These are phyloP conservation scores for Talaromyces sp. DNA, from an alignment of 2,329 filamentous ascomycete species.

Conservation along the genomic window DNA sequence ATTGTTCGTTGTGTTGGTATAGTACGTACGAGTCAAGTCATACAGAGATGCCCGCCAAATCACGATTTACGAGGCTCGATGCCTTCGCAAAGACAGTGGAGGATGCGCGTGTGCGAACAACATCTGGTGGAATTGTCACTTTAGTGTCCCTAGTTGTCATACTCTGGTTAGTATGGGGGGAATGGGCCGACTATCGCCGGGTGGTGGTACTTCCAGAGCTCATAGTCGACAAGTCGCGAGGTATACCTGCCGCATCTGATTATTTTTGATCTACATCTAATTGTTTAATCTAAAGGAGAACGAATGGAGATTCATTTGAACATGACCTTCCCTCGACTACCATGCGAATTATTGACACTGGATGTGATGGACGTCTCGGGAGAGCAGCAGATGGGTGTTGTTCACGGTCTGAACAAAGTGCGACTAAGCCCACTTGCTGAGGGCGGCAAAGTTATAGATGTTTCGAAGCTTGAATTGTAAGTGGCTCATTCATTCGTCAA, in stretches of 20 bases:
- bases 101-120: slow-evolving; percentile 93
- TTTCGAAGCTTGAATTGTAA: slow-evolving; percentile 65
- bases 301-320: slow-evolving; percentile 99
- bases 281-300: slow-evolving; percentile 60
- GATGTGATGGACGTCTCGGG: slow-evolving; percentile 99
- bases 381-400: slow-evolving; percentile 90
- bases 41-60: slow-evolving; percentile 74
- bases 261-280: not conserved
- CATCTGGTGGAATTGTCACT: slow-evolving; percentile 91
- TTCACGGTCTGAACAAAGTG: slow-evolving; percentile 89
- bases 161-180: slow-evolving; percentile 83
- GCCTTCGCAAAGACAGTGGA: slow-evolving; percentile 99
- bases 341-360: slow-evolving; percentile 91
- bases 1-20: slow-evolving; percentile 5
- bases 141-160: slow-evolving; percentile 86
- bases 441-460: slow-evolving; percentile 72
- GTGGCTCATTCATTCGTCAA: slow-evolving; percentile 26
- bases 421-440: slow-evolving; percentile 69
- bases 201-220: slow-evolving; percentile 86
- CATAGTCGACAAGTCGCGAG: slow-evolving; percentile 93
- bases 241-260: slow-evolving; percentile 44
- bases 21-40: not conserved
- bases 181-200: slow-evolving; percentile 91
- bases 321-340: slow-evolving; percentile 88
- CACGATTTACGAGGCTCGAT: slow-evolving; percentile 91